These are phyloP conservation scores for Nigrograna mackinnonii DNA, from an alignment of 2,329 filamentous ascomycete genomes.

Conservation along the genomic window DNA sequence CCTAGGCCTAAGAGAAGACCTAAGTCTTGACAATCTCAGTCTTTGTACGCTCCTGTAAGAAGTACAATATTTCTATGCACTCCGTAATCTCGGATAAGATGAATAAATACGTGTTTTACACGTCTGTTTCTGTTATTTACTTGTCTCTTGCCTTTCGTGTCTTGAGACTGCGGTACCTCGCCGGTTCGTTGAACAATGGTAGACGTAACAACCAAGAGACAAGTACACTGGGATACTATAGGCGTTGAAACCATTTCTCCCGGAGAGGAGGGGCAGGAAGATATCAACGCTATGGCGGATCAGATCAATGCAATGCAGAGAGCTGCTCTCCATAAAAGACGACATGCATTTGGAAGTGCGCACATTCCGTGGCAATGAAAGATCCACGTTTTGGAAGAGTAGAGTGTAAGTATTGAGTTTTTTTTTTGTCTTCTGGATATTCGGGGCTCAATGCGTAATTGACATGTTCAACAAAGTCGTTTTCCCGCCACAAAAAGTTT, in stretches of 20 bases:
- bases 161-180: not conserved
- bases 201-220: slow-evolving; percentile 23
- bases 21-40: too few species aligned
- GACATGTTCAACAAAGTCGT: slow-evolving; percentile 44
- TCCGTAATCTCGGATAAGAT: too few species aligned
- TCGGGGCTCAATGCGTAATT: too few species aligned
- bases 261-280: slow-evolving; percentile 47
- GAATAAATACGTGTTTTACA: not conserved
- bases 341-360: slow-evolving; percentile 33
- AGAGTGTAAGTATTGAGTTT: slow-evolving; percentile 34
- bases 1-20: too few species aligned
- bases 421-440: not conserved
- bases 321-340: slow-evolving; percentile 47
- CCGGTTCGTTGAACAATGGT: not conserved
- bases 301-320: slow-evolving; percentile 52
- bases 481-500: slow-evolving; percentile 42
- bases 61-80: too few species aligned
- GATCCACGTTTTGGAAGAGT: slow-evolving; percentile 47
- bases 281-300: slow-evolving; percentile 50
- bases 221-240: slow-evolving; percentile 46
- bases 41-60: too few species aligned
- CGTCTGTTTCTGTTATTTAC: not conserved
- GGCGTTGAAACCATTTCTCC: slow-evolving; percentile 46
- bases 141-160: slow-evolving; percentile 3
- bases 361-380: slow-evolving; percentile 25